Evolutionary conservation across 2,329 filamentous ascomycete genomes (phyloP).

Genomic region (Xylariaceae sp.): DNA sequence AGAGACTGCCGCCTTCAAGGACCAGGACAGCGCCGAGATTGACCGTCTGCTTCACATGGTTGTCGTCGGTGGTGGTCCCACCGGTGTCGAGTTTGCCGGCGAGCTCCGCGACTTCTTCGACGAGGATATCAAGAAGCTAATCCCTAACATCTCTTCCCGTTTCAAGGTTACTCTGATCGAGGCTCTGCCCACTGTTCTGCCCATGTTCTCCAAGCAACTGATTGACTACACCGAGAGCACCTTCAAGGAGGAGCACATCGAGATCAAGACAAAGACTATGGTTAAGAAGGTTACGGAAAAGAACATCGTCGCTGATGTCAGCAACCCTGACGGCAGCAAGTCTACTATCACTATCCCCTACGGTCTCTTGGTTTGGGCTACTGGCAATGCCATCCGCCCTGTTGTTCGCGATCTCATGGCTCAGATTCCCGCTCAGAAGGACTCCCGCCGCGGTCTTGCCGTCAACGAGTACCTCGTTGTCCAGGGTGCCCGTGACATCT

Average conservation of each 20-base stretch:
- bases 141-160: conserved; percentile 88
- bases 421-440: conserved; percentile 89
- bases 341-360: conserved; percentile 78
- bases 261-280: conserved; percentile 97
- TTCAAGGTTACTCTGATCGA: conserved; percentile 98
- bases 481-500: conserved; percentile 93
- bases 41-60: conserved; percentile 98
- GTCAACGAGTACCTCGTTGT: conserved; percentile 99
- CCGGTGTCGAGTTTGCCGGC: conserved; percentile 96
- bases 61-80: conserved; percentile 86
- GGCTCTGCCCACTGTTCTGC: conserved; percentile 90
- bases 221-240: conserved; percentile 99
- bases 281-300: conserved; percentile 95
- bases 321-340: conserved; percentile 79
- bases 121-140: conserved; percentile 95
- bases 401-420: conserved; percentile 87
- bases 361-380: conserved; percentile 96
- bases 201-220: conserved; percentile 97
- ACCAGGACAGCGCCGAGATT: conserved; percentile 79
- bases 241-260: conserved; percentile 97
- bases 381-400: conserved; percentile 87
- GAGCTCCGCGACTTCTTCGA: conserved; percentile 99
- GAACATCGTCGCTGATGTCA: conserved; percentile 83
- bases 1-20: conserved; percentile 97
- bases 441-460: conserved; percentile 87